Base-by-base conservation (phyloP, 768 basidiomycete genomes). In the Tulasnella sp. region DNA sequence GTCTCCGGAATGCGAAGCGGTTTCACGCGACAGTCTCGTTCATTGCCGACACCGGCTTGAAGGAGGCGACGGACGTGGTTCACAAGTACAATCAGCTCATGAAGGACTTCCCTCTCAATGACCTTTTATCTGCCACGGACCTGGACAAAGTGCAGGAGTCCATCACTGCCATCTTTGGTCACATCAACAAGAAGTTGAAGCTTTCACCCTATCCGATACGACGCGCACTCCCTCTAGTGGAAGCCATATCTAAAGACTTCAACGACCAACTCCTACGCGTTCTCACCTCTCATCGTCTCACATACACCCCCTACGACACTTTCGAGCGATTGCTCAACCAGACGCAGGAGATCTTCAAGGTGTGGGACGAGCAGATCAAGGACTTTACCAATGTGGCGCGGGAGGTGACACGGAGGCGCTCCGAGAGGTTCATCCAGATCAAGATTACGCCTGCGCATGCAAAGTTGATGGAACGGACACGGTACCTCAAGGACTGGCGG, bases 21-120 rank as follows among this genome's bases (percentile, higher is more conserved):
- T 99, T 94, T 74, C 90, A 86, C 64, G 92, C 94, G 0, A 99
- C 94, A 0, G 92, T 97, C 70, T 91, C 89, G 70, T 97, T 99
- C 74, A 89, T 94, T 60, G 90, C 94, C 0, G 96, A 99, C 69
- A 99, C 96, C 0, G 96, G 96, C 10, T 70, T 98, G 63, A 94
- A 92, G 71, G 90, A 94, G 66, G 91, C 93, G 8, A 87, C 85
- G 46, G 92, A 97, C 66, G 75, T 83, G 2, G 94, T 97, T 10
- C 92, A 93, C 76, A 97, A 96, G 70, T 94, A 97, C 75, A 98
- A 99, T 67, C 85, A 89, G 63, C 78, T 98, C 59, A 98, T 99
- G 96, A 96, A 94, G 72, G 96, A 99, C 68, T 98, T 98, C 66
- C 96, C 96, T 0, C 76, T 99, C 27, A 96, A 99, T 69, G 94